Evolutionary conservation across 306 rosid genomes (phyloP).

Genomic region (Luffa aegyptiaca): DNA sequence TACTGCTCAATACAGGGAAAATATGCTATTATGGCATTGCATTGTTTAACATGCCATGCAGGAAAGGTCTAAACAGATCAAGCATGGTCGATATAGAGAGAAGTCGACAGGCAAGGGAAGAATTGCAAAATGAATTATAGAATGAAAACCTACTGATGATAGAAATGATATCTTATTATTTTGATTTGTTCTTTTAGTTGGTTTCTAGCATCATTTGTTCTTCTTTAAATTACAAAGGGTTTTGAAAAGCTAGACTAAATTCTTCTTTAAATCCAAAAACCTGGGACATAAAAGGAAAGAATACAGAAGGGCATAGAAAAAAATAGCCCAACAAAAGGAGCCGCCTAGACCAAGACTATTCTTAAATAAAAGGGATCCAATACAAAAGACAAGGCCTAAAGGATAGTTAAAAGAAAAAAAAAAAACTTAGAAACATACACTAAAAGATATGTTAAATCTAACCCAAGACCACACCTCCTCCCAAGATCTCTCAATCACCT

Average conservation of each 20-base stretch:
- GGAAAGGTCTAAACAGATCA: background rate
- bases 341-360: background rate
- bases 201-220: background rate
- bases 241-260: background rate
- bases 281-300: background rate
- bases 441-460: background rate
- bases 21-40: background rate
- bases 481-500: background rate
- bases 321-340: background rate
- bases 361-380: background rate
- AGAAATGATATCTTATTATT: too few species aligned
- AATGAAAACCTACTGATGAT: background rate
- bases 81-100: background rate
- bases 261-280: background rate
- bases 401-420: background rate
- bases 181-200: background rate
- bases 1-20: slow-evolving; percentile 37
- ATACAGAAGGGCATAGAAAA: background rate
- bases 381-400: background rate
- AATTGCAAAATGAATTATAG: background rate
- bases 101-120: background rate
- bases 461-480: background rate
- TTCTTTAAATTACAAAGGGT: background rate
- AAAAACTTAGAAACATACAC: background rate
- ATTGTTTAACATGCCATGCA: background rate